Evolutionary conservation across 148 eudicot species (phyloP).

Genomic region (Rheum nobile): DNA sequence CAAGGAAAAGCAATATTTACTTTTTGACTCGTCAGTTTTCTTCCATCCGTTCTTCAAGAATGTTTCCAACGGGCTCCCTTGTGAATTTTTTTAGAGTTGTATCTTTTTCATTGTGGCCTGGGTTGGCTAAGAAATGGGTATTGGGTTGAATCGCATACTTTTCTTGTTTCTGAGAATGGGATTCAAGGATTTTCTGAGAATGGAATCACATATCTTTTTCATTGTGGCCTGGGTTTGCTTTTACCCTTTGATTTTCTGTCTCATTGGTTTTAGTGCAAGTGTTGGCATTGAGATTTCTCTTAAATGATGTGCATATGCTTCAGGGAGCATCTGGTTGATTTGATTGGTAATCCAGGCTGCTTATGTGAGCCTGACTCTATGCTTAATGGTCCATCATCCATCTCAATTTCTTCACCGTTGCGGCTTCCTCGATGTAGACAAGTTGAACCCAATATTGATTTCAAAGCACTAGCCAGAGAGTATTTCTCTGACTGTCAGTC

Average conservation of each 20-base stretch:
- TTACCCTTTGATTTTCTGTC: neutral
- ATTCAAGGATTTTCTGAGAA: neutral
- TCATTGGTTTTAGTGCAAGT: neutral
- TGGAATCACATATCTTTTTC: no score
- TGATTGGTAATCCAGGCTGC: slow-evolving; percentile 76
- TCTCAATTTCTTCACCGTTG: slow-evolving; percentile 86
- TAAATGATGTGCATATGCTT: slow-evolving; percentile 10
- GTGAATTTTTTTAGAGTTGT: neutral
- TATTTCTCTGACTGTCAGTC: slow-evolving; percentile 68
- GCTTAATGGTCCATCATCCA: slow-evolving; percentile 88
- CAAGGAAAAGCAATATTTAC: neutral
- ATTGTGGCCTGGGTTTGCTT: neutral
- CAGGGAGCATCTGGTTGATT: slow-evolving; percentile 90
- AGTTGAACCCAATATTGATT: slow-evolving; percentile 71
- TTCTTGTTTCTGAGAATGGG: neutral
- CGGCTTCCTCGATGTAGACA: slow-evolving; percentile 68
- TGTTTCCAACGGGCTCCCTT: neutral
- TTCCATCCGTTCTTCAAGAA: neutral
- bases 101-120: neutral
- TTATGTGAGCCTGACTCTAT: slow-evolving; percentile 78
- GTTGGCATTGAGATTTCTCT: slow-evolving; percentile 2
- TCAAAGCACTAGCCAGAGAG: slow-evolving; percentile 69
- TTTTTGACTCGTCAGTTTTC: neutral
- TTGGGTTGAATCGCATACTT: neutral
- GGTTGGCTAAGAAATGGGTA: neutral